Evolutionary conservation across 352 stramenopile species (phyloP), one percentile per base, ranked within the genome.

Genomic region (Thraustochytrium sp.): DNA sequence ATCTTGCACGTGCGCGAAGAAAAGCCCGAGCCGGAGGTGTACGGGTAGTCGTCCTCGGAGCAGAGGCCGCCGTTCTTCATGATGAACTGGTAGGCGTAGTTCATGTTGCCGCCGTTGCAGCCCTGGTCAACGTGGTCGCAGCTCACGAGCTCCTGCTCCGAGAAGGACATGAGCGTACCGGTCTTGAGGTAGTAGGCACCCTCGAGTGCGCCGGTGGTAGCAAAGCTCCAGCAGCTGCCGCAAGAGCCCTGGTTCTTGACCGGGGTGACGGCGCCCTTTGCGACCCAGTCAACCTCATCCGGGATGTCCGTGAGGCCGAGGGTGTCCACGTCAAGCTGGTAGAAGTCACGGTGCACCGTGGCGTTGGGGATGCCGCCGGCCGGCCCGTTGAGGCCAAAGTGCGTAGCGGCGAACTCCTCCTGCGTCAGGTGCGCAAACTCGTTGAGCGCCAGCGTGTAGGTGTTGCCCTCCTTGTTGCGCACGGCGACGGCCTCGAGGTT

Each of bases 201-300:
- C 89, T 99, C 97, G 54, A 99, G 94, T 0, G 95, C 92, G 34
- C 97, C 97, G 5, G 96, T 98, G 3, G 97, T 94, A 23, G 95
- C 98, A 90, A 99, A 99, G 18, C 96, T 94, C 96, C 97, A 99
- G 90, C 97, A 99, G 55, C 94, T 98, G 64, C 97, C 96, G 87
- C 97, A 99, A 44, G 93, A 90, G 73, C 95, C 97, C 87, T 99
- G 97, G 87, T 99, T 98, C 89, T 99, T 99, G 4, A 99, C 94
- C 0, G 91, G 90, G 18, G 96, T 98, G 11, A 99, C 95, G 18
- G 89, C 94, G 61, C 96, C 97, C 85, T 97, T 93, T 11, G 86
- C 78, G 56, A 91, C 85, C 97, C 97, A 99, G 89, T 99, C 94
- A 31, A 98, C 87, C n/a, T 88, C 85, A 1, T 93, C 87, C 0